Percentiles rank a stretch among this genome's conserved stretches.
Evolutionary conservation across 2,329 filamentous ascomycete genomes (phyloP).

Genomic region (Paraphoma chrysanthemicola): DNA sequence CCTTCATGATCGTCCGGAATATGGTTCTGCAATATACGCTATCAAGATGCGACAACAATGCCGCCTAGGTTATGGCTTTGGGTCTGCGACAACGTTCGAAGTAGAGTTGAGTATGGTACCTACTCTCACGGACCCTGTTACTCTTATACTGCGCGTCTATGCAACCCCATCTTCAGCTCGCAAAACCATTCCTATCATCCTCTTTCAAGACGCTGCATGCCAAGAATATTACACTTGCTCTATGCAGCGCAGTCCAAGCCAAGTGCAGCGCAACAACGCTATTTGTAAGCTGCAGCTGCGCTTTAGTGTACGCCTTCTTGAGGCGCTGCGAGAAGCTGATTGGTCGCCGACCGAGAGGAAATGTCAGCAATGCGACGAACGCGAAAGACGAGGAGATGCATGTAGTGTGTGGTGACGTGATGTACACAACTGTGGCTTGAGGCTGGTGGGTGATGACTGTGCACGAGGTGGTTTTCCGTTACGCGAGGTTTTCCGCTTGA

Average conservation of each 20-base stretch:
- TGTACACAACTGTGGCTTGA: background rate
- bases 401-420: background rate
- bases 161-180: no score
- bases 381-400: background rate
- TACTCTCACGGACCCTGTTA: no score
- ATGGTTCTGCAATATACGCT: no score
- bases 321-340: background rate
- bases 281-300: background rate
- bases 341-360: background rate
- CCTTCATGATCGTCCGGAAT: conserved; percentile 19
- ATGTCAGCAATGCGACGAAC: background rate
- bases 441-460: background rate
- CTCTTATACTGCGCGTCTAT: no score
- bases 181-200: background rate
- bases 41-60: no score
- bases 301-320: background rate
- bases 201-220: background rate
- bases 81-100: no score
- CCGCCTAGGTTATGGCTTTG: no score
- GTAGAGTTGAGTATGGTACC: no score
- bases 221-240: no score
- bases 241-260: no score
- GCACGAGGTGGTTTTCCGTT: background rate
- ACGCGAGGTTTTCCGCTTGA: background rate
- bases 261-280: background rate